Percentiles rank a stretch among this genome's conserved stretches.
Conservation (phyloP, 1,284 basidiomycete species). For the Trichosporon faecale region DNA sequence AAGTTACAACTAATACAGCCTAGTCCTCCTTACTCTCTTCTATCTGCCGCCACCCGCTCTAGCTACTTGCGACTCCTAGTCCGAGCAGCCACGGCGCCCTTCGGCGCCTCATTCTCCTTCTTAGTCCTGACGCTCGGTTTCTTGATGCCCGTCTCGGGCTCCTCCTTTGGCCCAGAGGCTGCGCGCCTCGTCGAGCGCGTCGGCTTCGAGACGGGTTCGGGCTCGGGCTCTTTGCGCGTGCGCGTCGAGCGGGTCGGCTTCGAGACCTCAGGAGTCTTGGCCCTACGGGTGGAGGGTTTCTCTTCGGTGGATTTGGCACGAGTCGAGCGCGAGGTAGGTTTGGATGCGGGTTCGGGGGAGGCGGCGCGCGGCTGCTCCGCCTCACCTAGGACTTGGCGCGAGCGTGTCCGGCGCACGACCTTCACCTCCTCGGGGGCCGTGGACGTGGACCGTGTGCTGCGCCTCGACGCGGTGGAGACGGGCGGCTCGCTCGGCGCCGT, state of each 20-base stretch:
- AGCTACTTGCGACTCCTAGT: slow-evolving; percentile 7
- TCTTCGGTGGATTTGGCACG: not conserved
- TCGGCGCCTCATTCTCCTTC: slow-evolving; percentile 5
- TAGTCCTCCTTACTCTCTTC: too few species aligned
- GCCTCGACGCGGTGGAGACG: not conserved
- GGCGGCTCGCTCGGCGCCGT: not conserved
- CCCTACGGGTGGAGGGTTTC: not conserved
- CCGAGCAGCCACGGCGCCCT: not conserved
- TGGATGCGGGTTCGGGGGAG: not conserved
- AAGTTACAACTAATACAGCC: too few species aligned
- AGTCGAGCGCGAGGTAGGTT: not conserved
- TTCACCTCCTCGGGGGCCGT: not conserved
- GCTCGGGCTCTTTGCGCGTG: not conserved
- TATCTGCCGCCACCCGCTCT: too few species aligned
- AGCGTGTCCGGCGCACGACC: slow-evolving; percentile 5
- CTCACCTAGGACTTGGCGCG: slow-evolving; percentile 16
- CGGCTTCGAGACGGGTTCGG: not conserved
- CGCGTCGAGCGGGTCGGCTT: not conserved
- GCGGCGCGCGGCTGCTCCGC: slow-evolving; percentile 7
- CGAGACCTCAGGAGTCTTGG: not conserved
- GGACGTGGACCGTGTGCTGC: not conserved
- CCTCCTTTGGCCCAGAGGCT: not conserved
- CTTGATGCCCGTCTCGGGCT: not conserved
- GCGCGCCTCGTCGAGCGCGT: not conserved
- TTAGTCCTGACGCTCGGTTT: not conserved